Evolutionary conservation across 2,329 filamentous ascomycete species (phyloP), one percentile per base, ranked within the genome.

Genomic region (Cercospora canescens): DNA sequence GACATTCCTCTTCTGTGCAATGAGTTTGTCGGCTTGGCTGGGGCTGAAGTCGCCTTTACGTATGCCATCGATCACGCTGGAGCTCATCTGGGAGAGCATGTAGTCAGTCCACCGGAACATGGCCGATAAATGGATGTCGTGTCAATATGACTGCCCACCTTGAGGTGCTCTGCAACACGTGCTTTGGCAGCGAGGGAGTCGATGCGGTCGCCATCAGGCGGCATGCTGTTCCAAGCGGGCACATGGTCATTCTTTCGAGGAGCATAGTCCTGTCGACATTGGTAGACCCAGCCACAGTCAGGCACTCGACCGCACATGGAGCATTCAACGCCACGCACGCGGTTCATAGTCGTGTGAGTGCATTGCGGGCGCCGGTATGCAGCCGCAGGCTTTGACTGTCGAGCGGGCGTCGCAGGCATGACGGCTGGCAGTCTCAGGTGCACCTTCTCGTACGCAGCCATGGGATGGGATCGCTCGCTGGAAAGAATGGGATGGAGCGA

Each of bases 241-340:
- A 68, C 50, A 18, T 64, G 41, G 6, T 66, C 54, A 18, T 63
- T 14, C 26, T 67, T 67, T 9, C 59, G 61, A 9, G 68, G 54
- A n/a, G 70, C 64, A 16, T 68, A 35, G 67, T 93, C 91, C 75
- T 91, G 87, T 12, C 84, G 86, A 77, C 92, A 95, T 66, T 85
- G 82, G 76, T 92, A 95, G 24, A 95, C 79, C 86, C 90, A 95
- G 28, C 91, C 90, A 61, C 89, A 82, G 16, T 82, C 78, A 0
- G 89, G 86, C 1, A 77, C 76, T 45, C 79, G 79, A 41, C 80
- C 79, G 72, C 92, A 95, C 26, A 82, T 74, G 7, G 83, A 78
- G 78, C 92, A 95, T 18, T 76, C 73, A 30, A 82, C 75, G 35
- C 84, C 85, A 71, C 88, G 91, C 52, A 92, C 77, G 30, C 89